Percentiles rank a stretch among this genome's conserved stretches.
phyloP scores from a whole-genome alignment of 768 basidiomycete species.

The Neoboletus magnificus region DNA sequence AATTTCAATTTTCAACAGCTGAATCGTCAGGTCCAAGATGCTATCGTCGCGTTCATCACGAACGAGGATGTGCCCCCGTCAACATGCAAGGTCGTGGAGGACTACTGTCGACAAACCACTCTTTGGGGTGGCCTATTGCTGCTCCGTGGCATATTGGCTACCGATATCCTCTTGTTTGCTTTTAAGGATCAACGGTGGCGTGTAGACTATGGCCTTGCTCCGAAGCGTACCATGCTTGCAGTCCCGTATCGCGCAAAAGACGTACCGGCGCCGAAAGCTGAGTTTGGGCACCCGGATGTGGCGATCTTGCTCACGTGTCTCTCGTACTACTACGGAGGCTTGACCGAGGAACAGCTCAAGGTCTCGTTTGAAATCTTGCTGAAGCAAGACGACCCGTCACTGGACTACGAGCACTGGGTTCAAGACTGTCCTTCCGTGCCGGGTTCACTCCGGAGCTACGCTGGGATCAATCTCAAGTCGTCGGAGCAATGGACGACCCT shows the following conservation, averaged over 20 bases:
- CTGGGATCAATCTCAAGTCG: constrained; percentile 44
- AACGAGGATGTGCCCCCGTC: not conserved
- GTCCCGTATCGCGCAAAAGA: constrained; percentile 57
- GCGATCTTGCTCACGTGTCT: constrained; percentile 45
- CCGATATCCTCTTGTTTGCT: constrained; percentile 38
- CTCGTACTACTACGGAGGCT: constrained; percentile 48
- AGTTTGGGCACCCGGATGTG: constrained; percentile 54
- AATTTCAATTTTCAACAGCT: constrained; percentile 13
- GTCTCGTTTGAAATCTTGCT: constrained; percentile 37
- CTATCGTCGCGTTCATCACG: not conserved
- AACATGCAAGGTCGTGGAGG: not conserved
- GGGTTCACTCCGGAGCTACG: constrained; percentile 26
- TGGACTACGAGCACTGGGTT: constrained; percentile 44
- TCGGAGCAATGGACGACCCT: constrained; percentile 23
- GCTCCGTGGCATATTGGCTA: constrained; percentile 42
- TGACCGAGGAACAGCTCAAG: constrained; percentile 37
- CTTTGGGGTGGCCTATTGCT: constrained; percentile 40
- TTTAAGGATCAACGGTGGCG: constrained; percentile 44
- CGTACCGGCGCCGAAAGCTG: constrained; percentile 41
- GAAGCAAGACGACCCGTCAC: constrained; percentile 39
- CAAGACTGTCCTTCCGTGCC: constrained; percentile 25
- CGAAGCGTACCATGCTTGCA: constrained; percentile 41
- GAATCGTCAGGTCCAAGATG: not conserved
- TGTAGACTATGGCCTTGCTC: constrained; percentile 50
- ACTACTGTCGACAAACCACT: constrained; percentile 7